Evolutionary conservation across 1,284 basidiomycete genomes (phyloP).

Genomic region (Heterobasidion parviporum): DNA sequence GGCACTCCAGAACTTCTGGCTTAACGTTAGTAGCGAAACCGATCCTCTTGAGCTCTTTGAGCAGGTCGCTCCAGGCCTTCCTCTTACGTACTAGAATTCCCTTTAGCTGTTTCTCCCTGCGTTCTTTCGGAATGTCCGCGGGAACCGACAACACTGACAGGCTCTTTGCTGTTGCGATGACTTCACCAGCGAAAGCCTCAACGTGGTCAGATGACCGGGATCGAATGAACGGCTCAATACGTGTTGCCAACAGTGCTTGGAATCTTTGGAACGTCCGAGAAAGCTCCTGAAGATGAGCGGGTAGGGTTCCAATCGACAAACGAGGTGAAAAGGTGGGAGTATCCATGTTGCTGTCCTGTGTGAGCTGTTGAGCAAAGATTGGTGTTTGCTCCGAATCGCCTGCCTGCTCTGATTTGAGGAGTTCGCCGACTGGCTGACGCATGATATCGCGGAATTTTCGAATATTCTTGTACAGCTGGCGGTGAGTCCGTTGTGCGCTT

Average conservation of each 20-base stretch:
- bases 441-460: slow-evolving; percentile 90
- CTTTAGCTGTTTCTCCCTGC: slow-evolving; percentile 70
- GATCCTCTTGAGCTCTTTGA: slow-evolving; percentile 81
- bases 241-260: slow-evolving; percentile 29
- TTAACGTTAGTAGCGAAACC: slow-evolving; percentile 74
- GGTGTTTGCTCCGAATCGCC: slow-evolving; percentile 25
- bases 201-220: slow-evolving; percentile 31
- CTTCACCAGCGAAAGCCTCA: slow-evolving; percentile 65
- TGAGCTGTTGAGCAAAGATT: not conserved
- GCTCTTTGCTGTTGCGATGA: slow-evolving; percentile 62
- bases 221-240: slow-evolving; percentile 34
- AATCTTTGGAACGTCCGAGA: slow-evolving; percentile 42
- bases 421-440: slow-evolving; percentile 56
- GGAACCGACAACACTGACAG: slow-evolving; percentile 52
- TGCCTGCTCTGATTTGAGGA: slow-evolving; percentile 31
- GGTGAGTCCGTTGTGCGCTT: slow-evolving; percentile 88
- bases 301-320: slow-evolving; percentile 6
- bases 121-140: slow-evolving; percentile 39
- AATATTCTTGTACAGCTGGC: slow-evolving; percentile 86
- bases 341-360: not conserved
- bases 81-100: slow-evolving; percentile 77
- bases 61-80: slow-evolving; percentile 86
- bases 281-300: slow-evolving; percentile 34
- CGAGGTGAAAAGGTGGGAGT: slow-evolving; percentile 7
- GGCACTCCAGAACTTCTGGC: slow-evolving; percentile 60